These are phyloP conservation scores for Tirmania nivea DNA, from an alignment of 495 filamentous ascomycete genomes.

Conservation along the genomic window DNA sequence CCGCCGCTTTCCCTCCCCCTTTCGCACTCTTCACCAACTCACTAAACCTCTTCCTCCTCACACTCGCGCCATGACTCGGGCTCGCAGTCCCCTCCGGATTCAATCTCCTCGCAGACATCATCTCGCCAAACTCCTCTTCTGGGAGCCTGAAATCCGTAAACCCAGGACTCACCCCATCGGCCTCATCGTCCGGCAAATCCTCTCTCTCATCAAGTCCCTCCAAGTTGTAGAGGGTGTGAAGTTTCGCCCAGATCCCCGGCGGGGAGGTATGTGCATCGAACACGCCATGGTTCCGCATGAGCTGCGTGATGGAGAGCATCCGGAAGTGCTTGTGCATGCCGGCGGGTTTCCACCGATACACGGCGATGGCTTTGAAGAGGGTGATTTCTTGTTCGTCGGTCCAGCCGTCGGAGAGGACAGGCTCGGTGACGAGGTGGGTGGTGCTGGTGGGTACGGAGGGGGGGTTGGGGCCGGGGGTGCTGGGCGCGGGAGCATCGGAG, in stretches of 20 bases:
- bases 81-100: slow-evolving; percentile 34
- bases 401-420: slow-evolving; percentile 51
- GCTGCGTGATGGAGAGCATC: slow-evolving; percentile 71
- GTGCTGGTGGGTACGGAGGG: slow-evolving; percentile 22
- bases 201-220: slow-evolving; percentile 62
- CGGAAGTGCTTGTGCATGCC: slow-evolving; percentile 48
- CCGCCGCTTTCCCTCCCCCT: slow-evolving; percentile 34
- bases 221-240: slow-evolving; percentile 65
- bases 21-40: slow-evolving; percentile 23
- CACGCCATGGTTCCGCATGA: slow-evolving; percentile 71
- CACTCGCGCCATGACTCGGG: slow-evolving; percentile 33
- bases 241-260: slow-evolving; percentile 77
- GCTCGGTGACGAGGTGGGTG: slow-evolving; percentile 21
- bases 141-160: slow-evolving; percentile 48
- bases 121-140: slow-evolving; percentile 48
- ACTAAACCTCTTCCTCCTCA: slow-evolving; percentile 18
- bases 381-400: slow-evolving; percentile 86
- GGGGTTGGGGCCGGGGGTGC: slow-evolving; percentile 1
- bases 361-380: slow-evolving; percentile 56
- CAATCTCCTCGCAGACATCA: slow-evolving; percentile 47
- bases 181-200: neutral
- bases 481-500: neutral
- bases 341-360: slow-evolving; percentile 82
- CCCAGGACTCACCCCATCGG: neutral
- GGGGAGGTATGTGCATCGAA: slow-evolving; percentile 65